Evolutionary conservation across 331 rosid genomes (phyloP), one percentile per base, ranked within the genome.

Genomic region (Acacia pycnantha): DNA sequence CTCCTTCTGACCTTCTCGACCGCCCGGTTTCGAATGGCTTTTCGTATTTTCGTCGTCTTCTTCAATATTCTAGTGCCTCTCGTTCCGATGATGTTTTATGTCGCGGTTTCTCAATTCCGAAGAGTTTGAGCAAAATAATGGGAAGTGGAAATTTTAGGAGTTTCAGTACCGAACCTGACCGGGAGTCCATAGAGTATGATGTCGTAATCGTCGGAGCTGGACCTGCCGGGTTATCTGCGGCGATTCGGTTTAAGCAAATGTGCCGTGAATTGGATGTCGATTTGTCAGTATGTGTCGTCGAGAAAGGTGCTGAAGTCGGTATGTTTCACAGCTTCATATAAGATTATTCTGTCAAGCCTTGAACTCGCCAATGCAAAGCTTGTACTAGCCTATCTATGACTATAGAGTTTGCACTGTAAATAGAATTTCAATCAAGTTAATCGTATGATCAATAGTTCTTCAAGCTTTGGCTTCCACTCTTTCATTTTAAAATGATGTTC

Each of bases 141-240:
- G 48, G 16, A 71, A 40, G 41, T 77, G 76, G 80, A 33, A 18
- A 74, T 10, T 78, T 82, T 12, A 89, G 88, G 74, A 82, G 86
- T 48, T 93, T 91, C 65, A 70, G 90, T 62, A 85, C 87, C 67
- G 87, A 82, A 40, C 75, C 85, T 69, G 87, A 83, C 31, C 80
- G 97, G 77, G 98, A 95, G 47, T 86, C 92, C 53, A 86, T 95
- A 33, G 88, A 93, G 31, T 93, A 93, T 74, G 98, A 95, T 76
- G 98, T 95, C 56, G 96, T 95, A n/a, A 84, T 95, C 53, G 91
- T 95, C 77, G 98, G 98, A 46, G 98, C 98, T 0, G 98, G 98
- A 69, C 98, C 98, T 5, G 97, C 98, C 11, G 98, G 98, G 37
- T 84, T 95, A 80, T 93, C 98, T 7, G 98, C 98, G 4, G 98